Evolutionary conservation across 495 filamentous ascomycete species (phyloP), one percentile per base, ranked within the genome.

Genomic region (Trichoderma reesei): DNA sequence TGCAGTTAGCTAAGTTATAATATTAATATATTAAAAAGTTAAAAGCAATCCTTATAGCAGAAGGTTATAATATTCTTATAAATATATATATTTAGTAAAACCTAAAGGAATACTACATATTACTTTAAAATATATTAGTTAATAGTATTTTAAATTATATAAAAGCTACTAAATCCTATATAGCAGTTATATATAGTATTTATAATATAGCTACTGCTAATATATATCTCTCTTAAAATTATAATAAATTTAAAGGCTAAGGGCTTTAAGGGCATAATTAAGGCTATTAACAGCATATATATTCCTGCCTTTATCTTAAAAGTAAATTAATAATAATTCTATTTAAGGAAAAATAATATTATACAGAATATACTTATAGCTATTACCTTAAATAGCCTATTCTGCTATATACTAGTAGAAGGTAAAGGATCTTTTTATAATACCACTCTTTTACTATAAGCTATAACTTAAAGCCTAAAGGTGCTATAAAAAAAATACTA

Each of bases 1-100:
- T 44, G 16, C 16, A 44, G 11, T 6, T 44, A 44, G 14, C 14
- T 44, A 6, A 6, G 11, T 11, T 9, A 3, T 6, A 13, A 44
- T 44, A 44, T 44, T 9, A 44, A 44, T 11, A n/a, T n/a, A 44
- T 6, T 6, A 44, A 13, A n/a, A 44, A 44, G 41, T 41, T 18
- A 41, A 18, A 41, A 31, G 41, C 42, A 62, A 42, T n/a, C 46
- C 18, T 18, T 41, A 34, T 41, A 41, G 1, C 18, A 42, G n/a
- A 44, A 44, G 31, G 14, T 64, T 54, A 64, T 36, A 64, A 36
- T 46, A 34, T 31, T 34, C 37, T 64, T 64, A 64, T 64, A 64
- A 64, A 56, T 54, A 51, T 54, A 64, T 36, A 36, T 56, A 56
- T 64, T 46, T 64, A 51, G 56, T 51, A 51, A 51, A 56, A 18